Percentiles rank a stretch among this genome's conserved stretches.
Evolutionary conservation across 2,329 filamentous ascomycete species (phyloP).

Genomic region (Arthroderma sp.): DNA sequence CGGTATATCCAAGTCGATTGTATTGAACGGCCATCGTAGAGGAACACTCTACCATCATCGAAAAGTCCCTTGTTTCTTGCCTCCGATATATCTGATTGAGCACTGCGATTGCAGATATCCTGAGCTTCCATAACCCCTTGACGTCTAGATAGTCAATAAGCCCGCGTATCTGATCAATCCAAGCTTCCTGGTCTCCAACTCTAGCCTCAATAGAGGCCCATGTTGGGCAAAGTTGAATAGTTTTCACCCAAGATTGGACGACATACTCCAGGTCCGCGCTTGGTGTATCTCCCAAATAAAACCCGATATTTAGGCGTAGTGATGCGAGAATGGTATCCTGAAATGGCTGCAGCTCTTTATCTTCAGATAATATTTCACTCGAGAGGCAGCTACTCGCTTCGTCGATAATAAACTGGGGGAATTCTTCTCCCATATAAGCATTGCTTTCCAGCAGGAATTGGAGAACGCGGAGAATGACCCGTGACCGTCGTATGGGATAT

Average conservation of each 20-base stretch:
- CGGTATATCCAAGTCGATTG: slow-evolving; percentile 47
- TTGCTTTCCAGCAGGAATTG: slow-evolving; percentile 24
- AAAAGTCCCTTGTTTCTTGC: slow-evolving; percentile 22
- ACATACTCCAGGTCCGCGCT: slow-evolving; percentile 17
- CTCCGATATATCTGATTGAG: slow-evolving; percentile 37
- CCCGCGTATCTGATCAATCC: slow-evolving; percentile 39
- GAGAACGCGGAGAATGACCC: slow-evolving; percentile 23
- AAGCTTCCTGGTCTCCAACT: slow-evolving; percentile 39
- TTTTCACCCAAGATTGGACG: slow-evolving; percentile 24
- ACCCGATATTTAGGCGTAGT: slow-evolving; percentile 21
- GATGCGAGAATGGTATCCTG: slow-evolving; percentile 21
- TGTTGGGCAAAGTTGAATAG: slow-evolving; percentile 33
- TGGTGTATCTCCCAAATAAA: slow-evolving; percentile 21
- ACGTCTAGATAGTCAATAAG: slow-evolving; percentile 45
- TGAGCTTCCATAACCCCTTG: slow-evolving; percentile 40
- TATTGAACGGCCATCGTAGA: slow-evolving; percentile 42
- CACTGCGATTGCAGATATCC: slow-evolving; percentile 38
- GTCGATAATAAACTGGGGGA: slow-evolving; percentile 17
- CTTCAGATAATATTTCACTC: slow-evolving; percentile 12
- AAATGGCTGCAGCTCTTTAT: slow-evolving; percentile 17
- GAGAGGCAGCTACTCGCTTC: slow-evolving; percentile 16
- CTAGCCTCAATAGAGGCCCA: slow-evolving; percentile 28
- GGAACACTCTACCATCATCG: slow-evolving; percentile 29
- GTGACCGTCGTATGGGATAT: slow-evolving; percentile 26
- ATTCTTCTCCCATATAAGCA: slow-evolving; percentile 14